These are phyloP conservation scores for Trypanosoma cruzi DNA, from an alignment of 208 protist species.

Conservation along the genomic window DNA sequence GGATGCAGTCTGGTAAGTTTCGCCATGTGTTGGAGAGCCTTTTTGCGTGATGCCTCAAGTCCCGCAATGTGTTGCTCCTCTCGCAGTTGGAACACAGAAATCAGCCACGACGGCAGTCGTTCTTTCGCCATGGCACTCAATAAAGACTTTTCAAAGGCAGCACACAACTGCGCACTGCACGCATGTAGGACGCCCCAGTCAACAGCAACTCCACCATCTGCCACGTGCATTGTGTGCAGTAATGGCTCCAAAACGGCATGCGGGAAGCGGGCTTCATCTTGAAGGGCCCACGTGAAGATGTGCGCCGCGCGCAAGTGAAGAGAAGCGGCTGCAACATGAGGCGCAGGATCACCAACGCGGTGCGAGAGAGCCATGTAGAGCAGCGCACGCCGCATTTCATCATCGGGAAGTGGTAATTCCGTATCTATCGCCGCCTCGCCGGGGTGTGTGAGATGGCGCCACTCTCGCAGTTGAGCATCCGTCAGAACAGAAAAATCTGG, in stretches of 20 bases:
- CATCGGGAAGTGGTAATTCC: background rate
- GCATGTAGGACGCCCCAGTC: conserved; percentile 35
- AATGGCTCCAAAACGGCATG: conserved; percentile 33
- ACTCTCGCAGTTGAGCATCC: conserved; percentile 19
- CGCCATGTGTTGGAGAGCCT: conserved; percentile 54
- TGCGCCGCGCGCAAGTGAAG: conserved; percentile 62
- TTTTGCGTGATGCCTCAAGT: conserved; percentile 49
- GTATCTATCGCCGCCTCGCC: background rate
- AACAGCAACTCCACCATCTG: conserved; percentile 25
- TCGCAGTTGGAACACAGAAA: conserved; percentile 65
- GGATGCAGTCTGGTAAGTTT: conserved; percentile 53
- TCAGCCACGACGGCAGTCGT: conserved; percentile 55
- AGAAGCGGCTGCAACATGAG: conserved; percentile 32
- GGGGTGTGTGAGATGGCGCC: conserved; percentile 10
- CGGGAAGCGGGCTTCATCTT: conserved; percentile 8
- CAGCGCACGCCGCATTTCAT: conserved; percentile 16
- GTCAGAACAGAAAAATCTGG: conserved; percentile 11
- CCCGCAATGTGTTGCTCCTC: conserved; percentile 43
- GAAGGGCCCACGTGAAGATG: conserved; percentile 50
- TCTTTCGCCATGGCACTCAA: conserved; percentile 48
- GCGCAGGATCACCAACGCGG: background rate
- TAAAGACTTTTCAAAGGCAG: conserved; percentile 42
- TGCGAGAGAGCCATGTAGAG: conserved; percentile 32
- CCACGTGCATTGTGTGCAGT: conserved; percentile 26
- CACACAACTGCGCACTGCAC: conserved; percentile 43